These are phyloP conservation scores for Closterium sp. DNA, from an alignment of 139 green algal species.

Conservation along the genomic window DNA sequence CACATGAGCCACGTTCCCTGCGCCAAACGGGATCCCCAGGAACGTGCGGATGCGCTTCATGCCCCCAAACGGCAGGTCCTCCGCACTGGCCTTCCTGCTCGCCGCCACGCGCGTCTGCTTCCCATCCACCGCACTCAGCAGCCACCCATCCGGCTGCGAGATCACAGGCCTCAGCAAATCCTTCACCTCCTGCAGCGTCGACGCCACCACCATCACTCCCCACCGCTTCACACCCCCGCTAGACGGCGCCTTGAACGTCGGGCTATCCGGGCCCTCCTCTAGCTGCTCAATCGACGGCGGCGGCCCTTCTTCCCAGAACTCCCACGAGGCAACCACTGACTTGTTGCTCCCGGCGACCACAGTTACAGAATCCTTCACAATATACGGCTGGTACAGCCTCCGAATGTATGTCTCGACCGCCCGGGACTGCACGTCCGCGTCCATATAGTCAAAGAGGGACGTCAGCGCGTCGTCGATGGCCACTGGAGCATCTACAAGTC, in stretches of 20 bases:
- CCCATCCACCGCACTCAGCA: neutral
- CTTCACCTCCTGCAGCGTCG: neutral
- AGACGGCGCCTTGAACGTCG: neutral
- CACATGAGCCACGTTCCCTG: slow-evolving; percentile 22
- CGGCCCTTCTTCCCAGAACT: slow-evolving; percentile 43
- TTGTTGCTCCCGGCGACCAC: neutral
- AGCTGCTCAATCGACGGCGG: neutral
- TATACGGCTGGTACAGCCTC: slow-evolving; percentile 76
- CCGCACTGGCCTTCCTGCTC: neutral
- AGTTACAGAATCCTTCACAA: slow-evolving; percentile 33
- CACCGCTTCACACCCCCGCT: slow-evolving; percentile 5
- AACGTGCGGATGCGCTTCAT: slow-evolving; percentile 4
- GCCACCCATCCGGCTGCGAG: neutral
- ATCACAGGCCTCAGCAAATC: neutral
- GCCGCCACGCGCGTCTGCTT: neutral
- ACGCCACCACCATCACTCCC: slow-evolving; percentile 23
- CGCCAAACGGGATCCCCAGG: neutral
- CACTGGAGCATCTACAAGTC: slow-evolving; percentile 81
- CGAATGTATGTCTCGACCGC: slow-evolving; percentile 74
- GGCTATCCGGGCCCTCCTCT: neutral
- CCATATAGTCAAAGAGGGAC: slow-evolving; percentile 70
- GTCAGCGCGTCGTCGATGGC: slow-evolving; percentile 92
- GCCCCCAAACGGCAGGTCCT: neutral
- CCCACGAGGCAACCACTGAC: slow-evolving; percentile 35
- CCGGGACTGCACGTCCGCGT: slow-evolving; percentile 37